A percentile compares a stretch with the other conserved stretches of the same genome.
phyloP scores from a whole-genome alignment of 2,329 filamentous ascomycete species.

The Alternaria tenuissima region DNA sequence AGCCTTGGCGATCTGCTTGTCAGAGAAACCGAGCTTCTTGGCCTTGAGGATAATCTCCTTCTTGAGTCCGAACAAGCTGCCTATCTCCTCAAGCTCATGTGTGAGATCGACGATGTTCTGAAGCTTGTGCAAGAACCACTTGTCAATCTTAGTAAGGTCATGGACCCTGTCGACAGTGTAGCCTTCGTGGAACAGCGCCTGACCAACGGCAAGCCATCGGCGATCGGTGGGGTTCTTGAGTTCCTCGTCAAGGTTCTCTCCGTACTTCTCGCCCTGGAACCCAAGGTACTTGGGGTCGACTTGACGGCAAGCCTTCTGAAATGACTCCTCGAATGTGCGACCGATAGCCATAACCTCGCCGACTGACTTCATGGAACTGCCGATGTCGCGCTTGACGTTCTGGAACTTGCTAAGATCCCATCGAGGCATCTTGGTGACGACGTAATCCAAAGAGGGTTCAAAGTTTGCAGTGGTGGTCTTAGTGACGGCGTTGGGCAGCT shows the following conservation, averaged over 20 bases:
- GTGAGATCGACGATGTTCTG: conserved; percentile 96
- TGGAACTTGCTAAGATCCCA: conserved; percentile 99
- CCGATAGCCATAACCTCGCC: conserved; percentile 99
- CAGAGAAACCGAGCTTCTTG: conserved; percentile 98
- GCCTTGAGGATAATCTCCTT: conserved; percentile 88
- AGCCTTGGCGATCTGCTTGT: conserved; percentile 89
- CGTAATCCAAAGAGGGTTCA: conserved; percentile 95
- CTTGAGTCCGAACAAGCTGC: conserved; percentile 83
- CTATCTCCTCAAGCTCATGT: conserved; percentile 82
- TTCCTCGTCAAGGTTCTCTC: conserved; percentile 85
- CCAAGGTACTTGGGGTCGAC: conserved; percentile 92
- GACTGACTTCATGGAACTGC: conserved; percentile 98
- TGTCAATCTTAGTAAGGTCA: conserved; percentile 97
- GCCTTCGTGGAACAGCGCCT: conserved; percentile 96
- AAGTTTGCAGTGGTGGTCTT: conserved; percentile 99
- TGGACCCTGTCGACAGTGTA: conserved; percentile 93
- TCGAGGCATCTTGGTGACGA: conserved; percentile 97
- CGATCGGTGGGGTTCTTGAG: conserved; percentile 94
- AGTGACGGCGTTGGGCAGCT: conserved; percentile 96
- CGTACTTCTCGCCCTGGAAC: conserved; percentile 92
- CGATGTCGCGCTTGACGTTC: conserved; percentile 96
- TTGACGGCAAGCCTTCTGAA: conserved; percentile 98
- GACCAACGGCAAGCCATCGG: conserved; percentile 95
- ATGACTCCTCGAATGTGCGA: conserved; percentile 97
- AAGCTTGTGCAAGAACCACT: conserved; percentile 99